phyloP scores from a whole-genome alignment of 2,329 filamentous ascomycete species.

The Hypocreales sp. region DNA sequence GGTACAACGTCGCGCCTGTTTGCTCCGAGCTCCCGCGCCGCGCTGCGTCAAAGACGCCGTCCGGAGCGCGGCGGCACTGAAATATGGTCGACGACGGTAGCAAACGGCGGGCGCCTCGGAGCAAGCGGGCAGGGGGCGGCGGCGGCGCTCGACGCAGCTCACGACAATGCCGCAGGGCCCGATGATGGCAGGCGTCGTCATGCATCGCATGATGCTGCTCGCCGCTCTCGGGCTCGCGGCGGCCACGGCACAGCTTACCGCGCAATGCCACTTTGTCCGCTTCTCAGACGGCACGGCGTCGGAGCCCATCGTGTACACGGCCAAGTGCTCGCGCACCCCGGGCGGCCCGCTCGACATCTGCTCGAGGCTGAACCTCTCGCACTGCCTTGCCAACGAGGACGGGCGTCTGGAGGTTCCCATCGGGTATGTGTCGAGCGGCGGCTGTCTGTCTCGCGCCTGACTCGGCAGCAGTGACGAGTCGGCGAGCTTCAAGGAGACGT shows the following conservation, averaged over 20 bases:
- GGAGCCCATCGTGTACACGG: background rate
- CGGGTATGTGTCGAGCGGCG: constrained; percentile 1
- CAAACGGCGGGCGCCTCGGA: too few relatives aligned
- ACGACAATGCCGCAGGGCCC: too few relatives aligned
- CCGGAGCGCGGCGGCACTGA: too few relatives aligned
- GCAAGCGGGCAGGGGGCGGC: too few relatives aligned
- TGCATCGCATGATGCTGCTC: background rate
- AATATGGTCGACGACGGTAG: too few relatives aligned
- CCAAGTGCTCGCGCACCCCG: background rate
- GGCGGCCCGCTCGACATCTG: background rate
- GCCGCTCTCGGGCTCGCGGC: background rate
- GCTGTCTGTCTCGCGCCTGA: too few relatives aligned
- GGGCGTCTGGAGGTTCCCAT: background rate
- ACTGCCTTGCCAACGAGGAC: constrained; percentile 1
- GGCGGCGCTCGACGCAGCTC: too few relatives aligned
- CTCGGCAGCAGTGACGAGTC: background rate
- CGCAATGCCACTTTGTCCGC: constrained; percentile 1
- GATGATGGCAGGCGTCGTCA: background rate
- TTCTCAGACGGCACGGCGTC: constrained; percentile 1
- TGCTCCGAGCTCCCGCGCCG: too few relatives aligned
- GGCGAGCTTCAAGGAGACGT: constrained; percentile 1
- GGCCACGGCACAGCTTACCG: background rate
- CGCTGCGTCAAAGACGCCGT: too few relatives aligned
- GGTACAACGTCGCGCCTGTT: background rate
- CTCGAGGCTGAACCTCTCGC: constrained; percentile 1